Conservation (phyloP, 2,329 filamentous ascomycete species). For the Magnaporthales sp. region DNA sequence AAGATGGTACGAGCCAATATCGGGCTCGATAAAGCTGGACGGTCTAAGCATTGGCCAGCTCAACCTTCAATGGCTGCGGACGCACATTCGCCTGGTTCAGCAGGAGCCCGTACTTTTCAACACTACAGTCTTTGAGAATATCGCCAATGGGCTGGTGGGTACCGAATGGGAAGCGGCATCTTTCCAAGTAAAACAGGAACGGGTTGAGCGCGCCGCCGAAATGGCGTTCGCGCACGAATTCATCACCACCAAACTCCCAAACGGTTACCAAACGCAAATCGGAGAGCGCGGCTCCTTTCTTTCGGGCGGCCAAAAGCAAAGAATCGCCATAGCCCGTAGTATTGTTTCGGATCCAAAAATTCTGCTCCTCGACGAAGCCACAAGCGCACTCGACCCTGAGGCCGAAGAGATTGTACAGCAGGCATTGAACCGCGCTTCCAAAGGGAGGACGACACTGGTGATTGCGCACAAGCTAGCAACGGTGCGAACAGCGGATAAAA, state of each 20-base stretch:
- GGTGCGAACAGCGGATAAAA: constrained; percentile 30
- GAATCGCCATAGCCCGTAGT: constrained; percentile 56
- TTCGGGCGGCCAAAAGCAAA: constrained; percentile 60
- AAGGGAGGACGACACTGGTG: constrained; percentile 54
- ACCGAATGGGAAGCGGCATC: constrained; percentile 42
- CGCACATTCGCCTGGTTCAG: constrained; percentile 56
- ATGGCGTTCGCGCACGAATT: constrained; percentile 43
- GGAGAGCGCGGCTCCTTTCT: constrained; percentile 58
- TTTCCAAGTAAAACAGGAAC: constrained; percentile 43
- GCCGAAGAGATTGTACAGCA: constrained; percentile 43
- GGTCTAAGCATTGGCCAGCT: constrained; percentile 22
- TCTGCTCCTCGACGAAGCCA: constrained; percentile 61
- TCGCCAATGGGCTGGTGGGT: constrained; percentile 48
- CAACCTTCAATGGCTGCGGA: constrained; percentile 41
- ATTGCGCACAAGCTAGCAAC: constrained; percentile 57
- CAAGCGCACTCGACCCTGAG: constrained; percentile 42
- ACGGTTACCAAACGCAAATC: constrained; percentile 51
- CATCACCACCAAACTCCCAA: constrained; percentile 4
- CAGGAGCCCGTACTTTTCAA: constrained; percentile 64
- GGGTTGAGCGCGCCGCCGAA: constrained; percentile 51
- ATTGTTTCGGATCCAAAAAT: constrained; percentile 57
- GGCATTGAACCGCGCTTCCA: constrained; percentile 45
- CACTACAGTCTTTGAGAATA: constrained; percentile 54
- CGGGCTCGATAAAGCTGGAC: constrained; percentile 26
- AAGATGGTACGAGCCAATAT: constrained; percentile 27